Evolutionary conservation across 2,329 filamentous ascomycete genomes (phyloP), one percentile per base, ranked within the genome.

Genomic region (Nigrospora oryzae): DNA sequence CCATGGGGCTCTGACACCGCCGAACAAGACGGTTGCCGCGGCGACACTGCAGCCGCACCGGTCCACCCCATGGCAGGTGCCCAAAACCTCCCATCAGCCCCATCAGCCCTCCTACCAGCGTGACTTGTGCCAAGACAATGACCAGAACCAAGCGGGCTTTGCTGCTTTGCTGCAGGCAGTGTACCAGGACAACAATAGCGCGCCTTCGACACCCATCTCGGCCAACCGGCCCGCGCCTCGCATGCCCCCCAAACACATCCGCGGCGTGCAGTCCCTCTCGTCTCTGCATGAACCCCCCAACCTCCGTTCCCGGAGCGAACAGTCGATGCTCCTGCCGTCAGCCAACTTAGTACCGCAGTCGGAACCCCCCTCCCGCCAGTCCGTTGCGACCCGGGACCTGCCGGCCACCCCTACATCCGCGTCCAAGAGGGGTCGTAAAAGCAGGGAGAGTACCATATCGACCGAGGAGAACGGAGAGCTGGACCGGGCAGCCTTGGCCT

Each of bases 391-490:
- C 23, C 23, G 10, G 23, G 23, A 28, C 46, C 57, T 65, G 3
- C 67, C 70, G 6, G 68, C 67, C n/a, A 73, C 71, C 0, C 70
- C 73, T 2, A 60, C 59, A 41, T 57, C 60, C 33, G 67, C 69
- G 16, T 28, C 13, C 14, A 45, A 46, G 35, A 68, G 69, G 40
- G 73, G 77, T 34, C 78, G 79, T 43, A 81, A 82, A 63, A 89
- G 88, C 62, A 81, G 87, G 48, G 89, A 94, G 62, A 91, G 86
- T 66, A 94, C 88, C 2, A 89, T 93, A 40, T 93, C 88, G 1
- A 83, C 79, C 16, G 75, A 75, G 37, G 75, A 81, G 46, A 77
- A 74, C 42, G 78, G 74, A 53, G 75, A 79, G 54, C 65, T 79
- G 19, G 74, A 73, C 1, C 68, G 75, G 5, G 72, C 77, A 47